Conservation (phyloP, 768 basidiomycete species). For the Suillus spraguei region DNA sequence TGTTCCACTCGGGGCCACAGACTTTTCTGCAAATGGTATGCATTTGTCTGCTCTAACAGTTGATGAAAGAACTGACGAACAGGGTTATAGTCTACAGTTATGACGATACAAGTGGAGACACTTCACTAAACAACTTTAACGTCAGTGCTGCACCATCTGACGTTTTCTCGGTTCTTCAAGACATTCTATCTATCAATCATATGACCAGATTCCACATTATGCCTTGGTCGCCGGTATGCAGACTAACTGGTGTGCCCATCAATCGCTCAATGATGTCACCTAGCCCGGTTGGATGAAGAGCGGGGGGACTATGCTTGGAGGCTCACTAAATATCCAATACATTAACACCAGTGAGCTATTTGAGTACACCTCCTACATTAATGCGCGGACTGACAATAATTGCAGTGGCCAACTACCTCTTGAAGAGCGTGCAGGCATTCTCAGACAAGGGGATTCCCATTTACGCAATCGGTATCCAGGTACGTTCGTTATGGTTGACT, state of each 20-base stretch:
- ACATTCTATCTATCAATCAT: conserved; percentile 62
- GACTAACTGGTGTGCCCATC: background rate
- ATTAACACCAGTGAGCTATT: conserved; percentile 46
- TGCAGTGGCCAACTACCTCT: conserved; percentile 69
- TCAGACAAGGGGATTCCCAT: conserved; percentile 56
- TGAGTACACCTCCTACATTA: background rate
- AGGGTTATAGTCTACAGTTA: conserved; percentile 56
- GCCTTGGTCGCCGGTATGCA: conserved; percentile 75
- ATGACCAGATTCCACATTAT: conserved; percentile 56
- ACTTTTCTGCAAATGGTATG: conserved; percentile 59
- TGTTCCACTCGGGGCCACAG: conserved; percentile 71
- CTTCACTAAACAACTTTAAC: conserved; percentile 57
- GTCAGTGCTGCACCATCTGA: conserved; percentile 60
- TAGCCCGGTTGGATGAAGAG: conserved; percentile 84
- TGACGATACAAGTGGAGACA: conserved; percentile 65
- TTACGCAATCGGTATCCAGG: conserved; percentile 65
- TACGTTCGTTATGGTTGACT: conserved; percentile 15
- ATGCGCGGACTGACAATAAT: conserved; percentile 10
- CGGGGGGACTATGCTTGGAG: conserved; percentile 67
- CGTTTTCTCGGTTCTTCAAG: conserved; percentile 61
- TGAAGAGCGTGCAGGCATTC: conserved; percentile 75
- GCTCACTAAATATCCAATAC: conserved; percentile 54
- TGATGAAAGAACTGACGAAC: conserved; percentile 9
- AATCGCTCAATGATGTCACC: conserved; percentile 3
- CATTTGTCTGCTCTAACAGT: background rate